These are phyloP conservation scores for Carex scoparia DNA, from an alignment of 176 grass and related monocot species.

Conservation along the genomic window DNA sequence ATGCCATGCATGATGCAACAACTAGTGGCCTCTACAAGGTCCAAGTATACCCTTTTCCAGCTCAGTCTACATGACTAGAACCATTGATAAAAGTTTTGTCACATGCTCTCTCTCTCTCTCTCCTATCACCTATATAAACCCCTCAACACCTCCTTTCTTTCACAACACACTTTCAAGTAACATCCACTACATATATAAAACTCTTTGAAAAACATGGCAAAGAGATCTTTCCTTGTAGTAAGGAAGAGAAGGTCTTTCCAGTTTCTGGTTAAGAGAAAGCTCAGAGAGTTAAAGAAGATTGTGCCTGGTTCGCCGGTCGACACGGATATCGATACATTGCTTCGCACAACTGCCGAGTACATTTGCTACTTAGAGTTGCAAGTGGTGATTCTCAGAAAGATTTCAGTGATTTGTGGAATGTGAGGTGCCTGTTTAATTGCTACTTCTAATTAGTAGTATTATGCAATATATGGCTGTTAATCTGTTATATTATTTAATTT, in stretches of 20 bases:
- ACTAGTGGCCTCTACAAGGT: constrained; percentile 26
- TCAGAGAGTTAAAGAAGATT: constrained; percentile 61
- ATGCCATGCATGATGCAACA: constrained; percentile 7
- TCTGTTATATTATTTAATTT: constrained; percentile 17
- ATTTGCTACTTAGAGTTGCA: constrained; percentile 63
- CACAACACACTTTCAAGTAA: neutral
- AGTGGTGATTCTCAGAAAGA: constrained; percentile 42
- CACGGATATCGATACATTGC: constrained; percentile 36
- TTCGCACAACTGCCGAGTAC: constrained; percentile 50
- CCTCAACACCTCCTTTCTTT: neutral
- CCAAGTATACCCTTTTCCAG: constrained; percentile 37
- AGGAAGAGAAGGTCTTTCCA: constrained; percentile 48
- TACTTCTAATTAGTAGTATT: constrained; percentile 19
- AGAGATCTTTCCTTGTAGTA: constrained; percentile 27
- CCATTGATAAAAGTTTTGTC: constrained; percentile 33
- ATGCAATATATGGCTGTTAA: constrained; percentile 21
- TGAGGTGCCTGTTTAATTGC: constrained; percentile 16
- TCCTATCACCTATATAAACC: constrained; percentile 40
- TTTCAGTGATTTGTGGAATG: constrained; percentile 31
- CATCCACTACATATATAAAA: constrained; percentile 3
- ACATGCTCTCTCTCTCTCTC: constrained; percentile 22
- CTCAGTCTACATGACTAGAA: constrained; percentile 44
- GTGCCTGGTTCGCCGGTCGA: constrained; percentile 39
- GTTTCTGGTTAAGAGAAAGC: constrained; percentile 47
- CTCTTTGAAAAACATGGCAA: constrained; percentile 39